Percentiles rank a stretch among this genome's conserved stretches.
Evolutionary conservation across 768 basidiomycete species (phyloP).

Genomic region (Lactarius psammicola): DNA sequence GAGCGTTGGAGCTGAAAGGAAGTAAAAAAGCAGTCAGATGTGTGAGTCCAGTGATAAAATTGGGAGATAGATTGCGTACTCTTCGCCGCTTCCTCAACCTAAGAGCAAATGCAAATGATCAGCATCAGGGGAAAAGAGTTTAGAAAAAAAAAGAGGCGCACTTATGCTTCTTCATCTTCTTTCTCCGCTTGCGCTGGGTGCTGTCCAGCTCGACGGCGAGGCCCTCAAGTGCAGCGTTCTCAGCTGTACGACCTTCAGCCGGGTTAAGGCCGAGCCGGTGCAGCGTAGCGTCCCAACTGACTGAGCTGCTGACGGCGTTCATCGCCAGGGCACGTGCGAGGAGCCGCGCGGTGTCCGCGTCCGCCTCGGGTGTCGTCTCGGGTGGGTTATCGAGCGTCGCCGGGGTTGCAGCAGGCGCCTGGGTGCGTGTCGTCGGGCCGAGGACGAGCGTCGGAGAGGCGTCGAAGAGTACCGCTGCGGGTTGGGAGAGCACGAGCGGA

Average conservation of each 20-base stretch:
- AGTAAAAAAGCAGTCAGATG: background rate
- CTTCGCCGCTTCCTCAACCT: constrained; percentile 91
- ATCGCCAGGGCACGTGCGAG: constrained; percentile 73
- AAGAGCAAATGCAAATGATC: constrained; percentile 12
- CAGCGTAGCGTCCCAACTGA: constrained; percentile 69
- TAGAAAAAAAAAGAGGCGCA: constrained; percentile 41
- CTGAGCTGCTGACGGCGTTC: constrained; percentile 57
- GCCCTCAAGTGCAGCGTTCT: constrained; percentile 55
- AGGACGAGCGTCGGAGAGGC: constrained; percentile 17
- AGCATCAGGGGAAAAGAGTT: constrained; percentile 14
- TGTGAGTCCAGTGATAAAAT: background rate
- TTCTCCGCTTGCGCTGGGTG: constrained; percentile 77
- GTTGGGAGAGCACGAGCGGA: constrained; percentile 66
- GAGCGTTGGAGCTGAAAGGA: constrained; percentile 22
- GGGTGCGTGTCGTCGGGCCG: background rate
- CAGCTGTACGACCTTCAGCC: constrained; percentile 49
- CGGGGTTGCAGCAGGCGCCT: constrained; percentile 23
- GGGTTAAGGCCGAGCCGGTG: constrained; percentile 61
- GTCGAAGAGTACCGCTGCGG: constrained; percentile 55
- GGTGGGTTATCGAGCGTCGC: constrained; percentile 42
- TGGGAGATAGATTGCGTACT: constrained; percentile 46
- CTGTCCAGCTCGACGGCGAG: constrained; percentile 73
- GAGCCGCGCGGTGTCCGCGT: constrained; percentile 77
- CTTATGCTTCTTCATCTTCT: constrained; percentile 99
- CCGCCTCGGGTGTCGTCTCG: constrained; percentile 61